Base-by-base conservation (phyloP, 306 rosid genomes). In the Vicia villosa region DNA sequence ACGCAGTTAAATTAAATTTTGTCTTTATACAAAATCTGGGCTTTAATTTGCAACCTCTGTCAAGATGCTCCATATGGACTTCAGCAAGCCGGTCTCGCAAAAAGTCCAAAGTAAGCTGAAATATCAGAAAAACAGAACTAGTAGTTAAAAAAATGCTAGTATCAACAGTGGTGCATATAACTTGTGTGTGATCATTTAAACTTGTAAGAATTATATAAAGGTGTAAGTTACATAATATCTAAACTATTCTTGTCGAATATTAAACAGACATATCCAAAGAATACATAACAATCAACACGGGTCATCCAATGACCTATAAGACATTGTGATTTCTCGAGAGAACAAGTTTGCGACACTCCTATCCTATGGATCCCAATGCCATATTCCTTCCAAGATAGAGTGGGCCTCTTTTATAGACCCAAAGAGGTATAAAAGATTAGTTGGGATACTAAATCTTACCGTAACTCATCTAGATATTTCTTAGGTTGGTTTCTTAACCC, bases 1-100 rank as follows among this genome's bases (percentile, higher is more conserved):
- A 62, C 28, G 96, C 96, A 59, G 90, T 92, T 76, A 92, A 82
- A 74, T 66, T 83, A 80, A 92, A 92, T 76, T 76, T 81, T 36
- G 87, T 78, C 84, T 83, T 79, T 3, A 87, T 6, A 81, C 92
- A 76, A 73, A 92, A 92, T 56, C 10, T 75, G 46, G 97, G 97
- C 65, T 74, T 89, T 85, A 80, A 66, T 62, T 69, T 77, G 76
- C 96, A 91, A 40, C 94, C 94, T 41, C 77, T 85, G 72, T 87
- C 90, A 59, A 91, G 79, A 88, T 91, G 97, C 36, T 88, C 87
- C 1, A 75, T 57, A 66, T 83, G 93, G 3, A 73, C 89, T 79
- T 88, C 88, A 36, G 91, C 97, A 42, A 91, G 85, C 82, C 91
- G 86, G 15, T 55, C 74, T 30, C 85, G 79, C 49, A 91, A 63